A percentile compares a stretch with the other conserved stretches of the same genome.
These are phyloP conservation scores for Pseudomonodictys pantanalensis DNA, from an alignment of 495 filamentous ascomycete genomes.

Conservation along the genomic window DNA sequence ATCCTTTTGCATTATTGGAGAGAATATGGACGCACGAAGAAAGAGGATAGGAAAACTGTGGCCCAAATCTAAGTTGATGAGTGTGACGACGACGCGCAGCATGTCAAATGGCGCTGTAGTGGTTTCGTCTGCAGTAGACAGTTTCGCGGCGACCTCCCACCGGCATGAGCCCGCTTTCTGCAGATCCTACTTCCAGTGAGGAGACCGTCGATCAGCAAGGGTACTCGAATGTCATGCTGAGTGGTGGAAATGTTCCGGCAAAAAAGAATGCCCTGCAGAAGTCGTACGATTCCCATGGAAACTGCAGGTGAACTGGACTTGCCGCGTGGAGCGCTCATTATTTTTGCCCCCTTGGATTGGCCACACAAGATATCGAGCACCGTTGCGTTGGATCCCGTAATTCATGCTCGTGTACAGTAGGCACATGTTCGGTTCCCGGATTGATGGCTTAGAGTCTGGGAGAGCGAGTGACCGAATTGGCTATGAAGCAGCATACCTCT, in stretches of 20 bases:
- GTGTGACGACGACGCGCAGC: slow-evolving; percentile 24
- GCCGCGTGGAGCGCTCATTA: slow-evolving; percentile 28
- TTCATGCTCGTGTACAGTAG: not conserved
- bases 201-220: slow-evolving; percentile 16
- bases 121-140: slow-evolving; percentile 11
- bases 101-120: no score
- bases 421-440: no score
- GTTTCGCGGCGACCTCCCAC: not conserved
- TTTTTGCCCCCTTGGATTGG: not conserved
- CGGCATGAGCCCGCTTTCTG: not conserved
- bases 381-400: not conserved
- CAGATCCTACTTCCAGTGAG: slow-evolving; percentile 12
- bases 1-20: no score
- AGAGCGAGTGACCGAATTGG: no score
- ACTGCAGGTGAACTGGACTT: slow-evolving; percentile 7
- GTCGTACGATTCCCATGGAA: slow-evolving; percentile 13
- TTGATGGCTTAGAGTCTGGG: no score
- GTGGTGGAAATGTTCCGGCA: slow-evolving; percentile 30
- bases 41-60: no score
- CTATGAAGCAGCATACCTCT: no score
- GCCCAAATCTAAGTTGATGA: slow-evolving; percentile 25
- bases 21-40: no score
- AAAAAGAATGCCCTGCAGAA: slow-evolving; percentile 10
- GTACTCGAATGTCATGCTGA: not conserved
- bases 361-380: not conserved